phyloP scores from a whole-genome alignment of 2,329 filamentous ascomycete genomes.

The Massarina eburnea region DNA sequence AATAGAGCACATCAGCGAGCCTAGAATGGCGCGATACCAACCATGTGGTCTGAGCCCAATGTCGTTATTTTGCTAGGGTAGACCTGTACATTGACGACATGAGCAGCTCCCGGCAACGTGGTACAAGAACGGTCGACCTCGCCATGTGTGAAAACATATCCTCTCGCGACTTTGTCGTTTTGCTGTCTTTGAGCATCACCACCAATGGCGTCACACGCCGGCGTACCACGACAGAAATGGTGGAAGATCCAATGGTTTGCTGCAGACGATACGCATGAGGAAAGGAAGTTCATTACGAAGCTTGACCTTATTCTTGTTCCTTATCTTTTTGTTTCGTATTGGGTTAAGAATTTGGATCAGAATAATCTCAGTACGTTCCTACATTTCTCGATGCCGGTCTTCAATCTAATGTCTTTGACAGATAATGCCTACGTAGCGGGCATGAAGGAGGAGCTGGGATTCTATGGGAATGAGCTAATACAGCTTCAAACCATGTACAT shows the following conservation, averaged over 20 bases:
- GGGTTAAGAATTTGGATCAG: constrained; percentile 59
- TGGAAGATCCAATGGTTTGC: constrained; percentile 33
- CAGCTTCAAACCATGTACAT: constrained; percentile 57
- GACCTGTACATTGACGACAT: too few species aligned
- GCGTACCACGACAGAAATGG: constrained; percentile 16
- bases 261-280: constrained; percentile 51
- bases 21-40: constrained; percentile 4
- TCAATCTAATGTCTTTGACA: constrained; percentile 17
- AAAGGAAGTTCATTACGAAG: constrained; percentile 57
- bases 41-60: background rate
- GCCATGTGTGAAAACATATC: too few species aligned
- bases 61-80: background rate
- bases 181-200: too few species aligned
- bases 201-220: too few species aligned
- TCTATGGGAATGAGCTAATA: constrained; percentile 58
- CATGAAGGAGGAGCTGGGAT: constrained; percentile 54
- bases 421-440: constrained; percentile 60
- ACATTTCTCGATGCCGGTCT: background rate
- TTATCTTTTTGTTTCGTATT: constrained; percentile 59
- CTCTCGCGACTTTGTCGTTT: too few species aligned
- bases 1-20: constrained; percentile 1
- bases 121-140: too few species aligned
- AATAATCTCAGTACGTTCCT: constrained; percentile 53
- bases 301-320: constrained; percentile 59
- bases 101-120: too few species aligned